Evolutionary conservation across 2,329 filamentous ascomycete species (phyloP).

Genomic region (Penicillium glabrum): DNA sequence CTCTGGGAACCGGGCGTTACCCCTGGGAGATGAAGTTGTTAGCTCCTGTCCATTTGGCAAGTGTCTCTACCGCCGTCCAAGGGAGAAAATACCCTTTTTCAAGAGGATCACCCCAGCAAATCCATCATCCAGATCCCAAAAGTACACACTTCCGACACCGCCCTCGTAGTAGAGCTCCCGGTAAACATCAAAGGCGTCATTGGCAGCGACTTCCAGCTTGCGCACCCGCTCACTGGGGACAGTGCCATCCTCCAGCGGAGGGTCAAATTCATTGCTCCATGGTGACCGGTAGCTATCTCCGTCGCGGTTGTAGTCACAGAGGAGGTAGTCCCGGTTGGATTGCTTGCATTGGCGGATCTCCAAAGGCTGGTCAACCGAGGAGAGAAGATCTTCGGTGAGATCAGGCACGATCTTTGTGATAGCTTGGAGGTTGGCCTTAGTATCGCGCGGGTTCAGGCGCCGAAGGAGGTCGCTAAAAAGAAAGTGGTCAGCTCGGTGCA

Average conservation of each 20-base stretch:
- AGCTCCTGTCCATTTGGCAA: background rate
- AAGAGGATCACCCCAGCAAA: constrained; percentile 94
- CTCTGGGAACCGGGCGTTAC: constrained; percentile 65
- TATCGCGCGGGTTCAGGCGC: constrained; percentile 92
- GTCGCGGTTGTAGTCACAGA: constrained; percentile 99
- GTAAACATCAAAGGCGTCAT: constrained; percentile 96
- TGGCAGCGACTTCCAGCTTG: constrained; percentile 90
- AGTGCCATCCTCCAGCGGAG: constrained; percentile 81
- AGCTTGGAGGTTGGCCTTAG: constrained; percentile 79
- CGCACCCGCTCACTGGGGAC: constrained; percentile 87
- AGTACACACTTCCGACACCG: constrained; percentile 92
- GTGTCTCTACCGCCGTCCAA: background rate
- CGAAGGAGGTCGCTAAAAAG: constrained; percentile 85
- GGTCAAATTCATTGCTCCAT: constrained; percentile 99
- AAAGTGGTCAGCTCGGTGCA: constrained; percentile 27
- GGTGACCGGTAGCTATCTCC: constrained; percentile 96
- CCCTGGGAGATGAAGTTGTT: constrained; percentile 46
- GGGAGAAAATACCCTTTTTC: constrained; percentile 71
- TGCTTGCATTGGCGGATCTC: constrained; percentile 81
- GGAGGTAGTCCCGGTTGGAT: constrained; percentile 89
- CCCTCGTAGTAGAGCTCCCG: constrained; percentile 91
- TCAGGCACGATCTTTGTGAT: constrained; percentile 88
- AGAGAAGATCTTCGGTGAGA: constrained; percentile 95
- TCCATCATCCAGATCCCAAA: constrained; percentile 97
- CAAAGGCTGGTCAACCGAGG: constrained; percentile 94